Evolutionary conservation across 306 rosid genomes (phyloP), one percentile per base, ranked within the genome.

Genomic region (Mimosa pudica): DNA sequence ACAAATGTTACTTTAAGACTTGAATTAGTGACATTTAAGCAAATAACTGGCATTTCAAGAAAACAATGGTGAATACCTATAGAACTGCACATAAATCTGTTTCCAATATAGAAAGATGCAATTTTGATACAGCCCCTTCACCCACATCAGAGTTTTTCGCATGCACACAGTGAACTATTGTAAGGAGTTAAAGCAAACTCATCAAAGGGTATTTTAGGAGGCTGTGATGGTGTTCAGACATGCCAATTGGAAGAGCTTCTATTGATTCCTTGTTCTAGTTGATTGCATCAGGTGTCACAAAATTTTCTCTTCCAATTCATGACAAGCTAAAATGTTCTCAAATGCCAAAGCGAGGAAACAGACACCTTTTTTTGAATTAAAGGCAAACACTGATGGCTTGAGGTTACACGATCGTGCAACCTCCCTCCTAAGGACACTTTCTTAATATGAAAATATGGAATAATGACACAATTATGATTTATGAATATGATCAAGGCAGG

Each of bases 361-460:
- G 71, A 73, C 44, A 46, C 73, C 79, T 75, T 24, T 24, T 24
- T 24, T 24, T 24, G 30, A 24, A 24, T 24, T 24, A 24, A 24
- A 24, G 1, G 30, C 30, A 24, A 24, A 24, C 30, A 24, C 30
- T 24, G 0, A 24, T 24, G 30, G 30, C 30, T 24, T 24, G 30
- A 24, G 30, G 30, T 24, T 24, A 24, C 30, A 24, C 30, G 30
- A 24, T 24, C 30, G 0, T 1, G 1, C 30, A 24, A 24, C 30
- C 30, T 24, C 30, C 30, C 30, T 24, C 30, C 30, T 24, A 24
- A 24, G 30, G 30, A 0, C 30, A 24, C 30, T 24, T 24, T 14
- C 81, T 75, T 14, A 73, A 46, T 55, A 54, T 63, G 20, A 54
- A 36, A 79, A 58, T 33, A 60, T 61, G 62, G 17, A 71, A 73